Conservation (phyloP, 805 yeast species). For the Metschnikowia orientalis region DNA sequence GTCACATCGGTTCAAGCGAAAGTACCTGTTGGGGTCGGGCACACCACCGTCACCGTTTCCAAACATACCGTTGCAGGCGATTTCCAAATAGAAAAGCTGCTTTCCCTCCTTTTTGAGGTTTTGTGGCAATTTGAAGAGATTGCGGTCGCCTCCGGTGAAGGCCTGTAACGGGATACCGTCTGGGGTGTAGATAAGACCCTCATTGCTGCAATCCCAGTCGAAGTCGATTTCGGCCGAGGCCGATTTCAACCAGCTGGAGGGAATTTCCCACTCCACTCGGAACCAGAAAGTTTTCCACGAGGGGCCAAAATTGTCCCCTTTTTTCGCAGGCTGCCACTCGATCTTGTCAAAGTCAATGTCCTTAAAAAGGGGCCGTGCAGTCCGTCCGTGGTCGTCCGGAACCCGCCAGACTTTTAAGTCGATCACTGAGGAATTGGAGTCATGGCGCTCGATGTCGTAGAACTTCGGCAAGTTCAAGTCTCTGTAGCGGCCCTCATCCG, state of each 20-base stretch:
- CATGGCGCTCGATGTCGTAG: conserved; percentile 59
- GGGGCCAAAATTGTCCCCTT: conserved; percentile 83
- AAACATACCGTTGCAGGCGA: conserved; percentile 93
- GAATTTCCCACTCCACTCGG: conserved; percentile 59
- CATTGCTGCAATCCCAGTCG: conserved; percentile 84
- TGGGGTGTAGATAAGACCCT: conserved; percentile 71
- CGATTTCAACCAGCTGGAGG: conserved; percentile 49
- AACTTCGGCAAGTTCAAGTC: conserved; percentile 76
- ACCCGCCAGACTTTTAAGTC: conserved; percentile 67
- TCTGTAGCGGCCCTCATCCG: conserved; percentile 71
- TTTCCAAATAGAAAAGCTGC: conserved; percentile 75
- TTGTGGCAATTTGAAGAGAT: conserved; percentile 54
- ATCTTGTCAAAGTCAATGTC: conserved; percentile 47
- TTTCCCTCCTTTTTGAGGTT: conserved; percentile 48
- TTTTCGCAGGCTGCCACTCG: conserved; percentile 52
- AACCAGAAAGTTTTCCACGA: conserved; percentile 98
- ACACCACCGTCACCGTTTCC: conserved; percentile 65
- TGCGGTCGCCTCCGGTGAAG: conserved; percentile 81
- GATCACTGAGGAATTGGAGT: conserved; percentile 41
- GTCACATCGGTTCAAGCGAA: conserved; percentile 66
- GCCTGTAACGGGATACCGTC: conserved; percentile 76
- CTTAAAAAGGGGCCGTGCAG: conserved; percentile 59
- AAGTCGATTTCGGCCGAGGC: conserved; percentile 52
- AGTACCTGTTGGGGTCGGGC: conserved; percentile 69
- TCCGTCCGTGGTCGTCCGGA: conserved; percentile 48